Evolutionary conservation across 2,329 filamentous ascomycete species (phyloP).

Genomic region (Neophaeococcomyces aloes): DNA sequence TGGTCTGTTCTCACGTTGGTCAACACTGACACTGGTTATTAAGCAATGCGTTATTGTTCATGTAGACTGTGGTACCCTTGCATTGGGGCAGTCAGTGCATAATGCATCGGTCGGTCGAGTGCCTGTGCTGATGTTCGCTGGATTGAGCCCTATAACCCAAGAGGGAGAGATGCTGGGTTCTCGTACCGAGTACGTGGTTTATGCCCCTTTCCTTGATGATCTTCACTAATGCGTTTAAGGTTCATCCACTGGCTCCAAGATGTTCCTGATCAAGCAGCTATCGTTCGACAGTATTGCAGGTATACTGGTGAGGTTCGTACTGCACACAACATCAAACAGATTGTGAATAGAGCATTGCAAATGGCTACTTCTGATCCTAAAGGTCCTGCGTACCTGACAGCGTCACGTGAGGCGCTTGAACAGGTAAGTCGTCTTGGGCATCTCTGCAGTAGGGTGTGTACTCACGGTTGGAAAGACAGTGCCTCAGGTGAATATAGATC

Average conservation of each 20-base stretch:
- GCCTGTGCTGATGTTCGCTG: conserved; percentile 66
- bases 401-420: conserved; percentile 71
- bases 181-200: conserved; percentile 61
- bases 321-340: conserved; percentile 74
- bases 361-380: conserved; percentile 66
- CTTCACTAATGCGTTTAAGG: background rate
- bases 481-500: conserved; percentile 38
- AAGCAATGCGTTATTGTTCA: conserved; percentile 63
- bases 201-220: no score
- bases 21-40: background rate
- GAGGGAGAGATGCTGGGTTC: conserved; percentile 65
- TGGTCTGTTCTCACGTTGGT: background rate
- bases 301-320: conserved; percentile 73
- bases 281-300: conserved; percentile 72
- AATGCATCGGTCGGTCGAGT: conserved; percentile 63
- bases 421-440: conserved; percentile 68
- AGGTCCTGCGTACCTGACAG: conserved; percentile 68
- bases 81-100: conserved; percentile 63
- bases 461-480: conserved; percentile 35
- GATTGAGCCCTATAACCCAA: conserved; percentile 61
- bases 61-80: conserved; percentile 74
- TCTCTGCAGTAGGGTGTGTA: no score
- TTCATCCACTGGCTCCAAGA: conserved; percentile 72
- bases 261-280: conserved; percentile 66
- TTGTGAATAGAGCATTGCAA: conserved; percentile 71